These are phyloP conservation scores for Grifola frondosa DNA, from an alignment of 1,284 basidiomycete species.

Conservation along the genomic window DNA sequence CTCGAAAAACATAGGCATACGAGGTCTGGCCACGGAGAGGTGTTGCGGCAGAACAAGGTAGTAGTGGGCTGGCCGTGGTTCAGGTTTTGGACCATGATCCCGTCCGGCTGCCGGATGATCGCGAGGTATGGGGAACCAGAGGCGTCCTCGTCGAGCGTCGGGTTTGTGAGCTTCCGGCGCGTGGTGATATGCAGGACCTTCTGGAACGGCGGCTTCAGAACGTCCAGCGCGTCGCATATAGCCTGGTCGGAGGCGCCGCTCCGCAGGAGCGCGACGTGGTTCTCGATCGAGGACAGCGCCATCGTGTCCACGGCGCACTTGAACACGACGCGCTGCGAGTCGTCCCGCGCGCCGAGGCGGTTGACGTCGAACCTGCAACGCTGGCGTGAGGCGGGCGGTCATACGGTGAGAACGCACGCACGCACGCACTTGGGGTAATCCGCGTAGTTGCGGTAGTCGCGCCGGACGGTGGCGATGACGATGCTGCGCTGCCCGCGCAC, in stretches of 20 bases:
- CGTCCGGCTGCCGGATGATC: slow-evolving; percentile 43
- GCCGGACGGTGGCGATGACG: slow-evolving; percentile 51
- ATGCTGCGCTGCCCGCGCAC: slow-evolving; percentile 50
- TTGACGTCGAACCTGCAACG: too few relatives aligned
- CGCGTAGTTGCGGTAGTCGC: slow-evolving; percentile 29
- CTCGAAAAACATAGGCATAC: slow-evolving; percentile 16
- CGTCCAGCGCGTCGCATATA: slow-evolving; percentile 39
- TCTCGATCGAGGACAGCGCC: slow-evolving; percentile 49
- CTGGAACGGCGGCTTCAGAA: slow-evolving; percentile 41
- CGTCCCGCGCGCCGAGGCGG: too few relatives aligned
- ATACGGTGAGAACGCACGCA: slow-evolving; percentile 15
- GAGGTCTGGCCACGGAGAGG: too few relatives aligned
- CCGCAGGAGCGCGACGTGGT: slow-evolving; percentile 46
- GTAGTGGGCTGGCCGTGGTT: slow-evolving; percentile 29
- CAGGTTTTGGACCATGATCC: slow-evolving; percentile 49
- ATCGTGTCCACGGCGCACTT: slow-evolving; percentile 49
- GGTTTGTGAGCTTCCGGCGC: slow-evolving; percentile 37
- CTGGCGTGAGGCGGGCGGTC: too few relatives aligned
- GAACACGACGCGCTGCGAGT: slow-evolving; percentile 35
- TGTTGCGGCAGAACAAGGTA: slow-evolving; percentile 14
- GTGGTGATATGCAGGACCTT: slow-evolving; percentile 40
- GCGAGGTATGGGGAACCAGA: slow-evolving; percentile 44
- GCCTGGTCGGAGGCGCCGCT: slow-evolving; percentile 40
- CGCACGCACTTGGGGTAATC: slow-evolving; percentile 20
- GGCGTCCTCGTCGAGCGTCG: slow-evolving; percentile 48